Percentiles rank a stretch among this genome's conserved stretches.
Evolutionary conservation across 805 yeast species (phyloP).

Genomic region (Yarrowia sp.): DNA sequence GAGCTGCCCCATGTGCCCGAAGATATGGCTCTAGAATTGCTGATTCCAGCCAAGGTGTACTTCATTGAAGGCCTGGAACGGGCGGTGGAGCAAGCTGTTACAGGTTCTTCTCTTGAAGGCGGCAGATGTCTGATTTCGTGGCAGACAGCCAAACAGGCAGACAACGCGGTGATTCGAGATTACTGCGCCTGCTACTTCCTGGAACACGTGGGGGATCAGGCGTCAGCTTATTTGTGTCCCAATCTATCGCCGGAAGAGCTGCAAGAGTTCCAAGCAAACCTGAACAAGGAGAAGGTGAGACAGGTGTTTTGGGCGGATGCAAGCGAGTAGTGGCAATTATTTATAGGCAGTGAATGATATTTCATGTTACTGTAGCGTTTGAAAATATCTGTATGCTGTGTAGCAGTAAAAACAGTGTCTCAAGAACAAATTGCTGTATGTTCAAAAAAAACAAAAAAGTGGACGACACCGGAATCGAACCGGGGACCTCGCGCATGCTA

Average conservation of each 20-base stretch:
- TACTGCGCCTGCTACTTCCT: slow-evolving; percentile 5
- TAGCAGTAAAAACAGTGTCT: too few relatives aligned
- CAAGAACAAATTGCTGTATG: neutral
- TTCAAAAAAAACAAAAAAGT: neutral
- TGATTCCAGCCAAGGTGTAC: slow-evolving; percentile 7
- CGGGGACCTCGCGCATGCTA: slow-evolving; percentile 26
- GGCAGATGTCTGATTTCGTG: slow-evolving; percentile 1
- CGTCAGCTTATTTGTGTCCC: neutral
- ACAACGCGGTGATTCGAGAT: neutral
- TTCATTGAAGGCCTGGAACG: neutral
- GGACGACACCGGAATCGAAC: slow-evolving; percentile 25
- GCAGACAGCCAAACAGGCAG: slow-evolving; percentile 1
- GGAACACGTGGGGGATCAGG: neutral
- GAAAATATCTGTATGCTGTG: too few relatives aligned
- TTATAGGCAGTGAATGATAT: too few relatives aligned
- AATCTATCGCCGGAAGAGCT: neutral
- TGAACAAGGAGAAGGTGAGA: neutral
- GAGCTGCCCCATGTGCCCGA: neutral
- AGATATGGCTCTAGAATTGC: slow-evolving; percentile 1
- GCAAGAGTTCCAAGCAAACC: slow-evolving; percentile 5
- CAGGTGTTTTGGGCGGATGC: neutral
- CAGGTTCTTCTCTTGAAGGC: slow-evolving; percentile 4
- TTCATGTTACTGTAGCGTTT: too few relatives aligned
- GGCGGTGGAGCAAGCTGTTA: neutral
- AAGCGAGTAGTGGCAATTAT: too few relatives aligned